Evolutionary conservation across 495 filamentous ascomycete species (phyloP).

Genomic region (Trypethelium eluteriae): DNA sequence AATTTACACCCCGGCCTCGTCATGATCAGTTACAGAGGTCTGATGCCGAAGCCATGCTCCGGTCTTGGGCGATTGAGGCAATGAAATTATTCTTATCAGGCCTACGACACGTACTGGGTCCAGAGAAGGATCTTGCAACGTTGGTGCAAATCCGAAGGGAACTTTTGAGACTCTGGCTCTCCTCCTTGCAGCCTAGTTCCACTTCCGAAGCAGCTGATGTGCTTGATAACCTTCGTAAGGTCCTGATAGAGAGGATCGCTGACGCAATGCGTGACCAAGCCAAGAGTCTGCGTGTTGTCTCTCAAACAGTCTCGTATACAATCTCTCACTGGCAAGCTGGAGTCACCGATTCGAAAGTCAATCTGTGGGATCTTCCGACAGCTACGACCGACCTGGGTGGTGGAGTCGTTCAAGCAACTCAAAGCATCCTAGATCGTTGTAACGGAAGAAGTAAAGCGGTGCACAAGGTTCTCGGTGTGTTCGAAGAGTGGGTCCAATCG

Average conservation of each 20-base stretch:
- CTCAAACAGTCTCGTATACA: not conserved
- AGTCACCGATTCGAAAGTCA: constrained; percentile 13
- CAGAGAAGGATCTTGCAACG: constrained; percentile 53
- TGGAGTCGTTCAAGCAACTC: constrained; percentile 50
- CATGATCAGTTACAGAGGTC: constrained; percentile 66
- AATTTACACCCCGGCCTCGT: constrained; percentile 84
- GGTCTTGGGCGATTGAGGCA: constrained; percentile 66
- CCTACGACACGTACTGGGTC: constrained; percentile 48
- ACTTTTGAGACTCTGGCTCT: constrained; percentile 68
- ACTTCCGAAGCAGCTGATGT: constrained; percentile 45
- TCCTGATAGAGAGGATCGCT: constrained; percentile 58
- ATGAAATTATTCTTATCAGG: constrained; percentile 55
- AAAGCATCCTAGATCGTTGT: constrained; percentile 43
- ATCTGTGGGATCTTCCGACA: constrained; percentile 40
- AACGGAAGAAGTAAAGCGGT: constrained; percentile 63
- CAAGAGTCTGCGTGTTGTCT: not conserved
- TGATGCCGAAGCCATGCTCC: constrained; percentile 58
- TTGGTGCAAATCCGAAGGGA: constrained; percentile 62
- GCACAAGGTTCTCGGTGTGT: constrained; percentile 49
- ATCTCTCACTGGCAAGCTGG: not conserved
- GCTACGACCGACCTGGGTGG: constrained; percentile 45
- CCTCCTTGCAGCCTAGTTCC: constrained; percentile 27
- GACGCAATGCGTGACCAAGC: constrained; percentile 25
- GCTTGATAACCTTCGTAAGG: constrained; percentile 57
- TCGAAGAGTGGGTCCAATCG: constrained; percentile 58